These are phyloP conservation scores for Sporormia fimetaria DNA, from an alignment of 495 filamentous ascomycete genomes.

Conservation along the genomic window DNA sequence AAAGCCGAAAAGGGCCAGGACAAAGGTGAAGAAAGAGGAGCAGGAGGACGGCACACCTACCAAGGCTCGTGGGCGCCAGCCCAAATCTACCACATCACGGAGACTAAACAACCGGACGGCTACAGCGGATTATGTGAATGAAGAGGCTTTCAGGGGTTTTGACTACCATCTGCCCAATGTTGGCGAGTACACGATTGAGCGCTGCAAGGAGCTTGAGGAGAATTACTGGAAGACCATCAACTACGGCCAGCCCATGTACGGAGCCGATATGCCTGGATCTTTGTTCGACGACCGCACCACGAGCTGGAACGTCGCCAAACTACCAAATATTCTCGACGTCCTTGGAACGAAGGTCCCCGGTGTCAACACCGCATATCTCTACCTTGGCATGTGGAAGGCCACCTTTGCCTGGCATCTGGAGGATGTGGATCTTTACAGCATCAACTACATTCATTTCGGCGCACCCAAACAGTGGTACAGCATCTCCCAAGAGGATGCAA, in stretches of 20 bases:
- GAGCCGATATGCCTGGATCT: constrained; percentile 90
- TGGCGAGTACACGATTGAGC: constrained; percentile 73
- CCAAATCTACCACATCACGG: constrained; percentile 47
- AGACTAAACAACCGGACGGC: constrained; percentile 73
- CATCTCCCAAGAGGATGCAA: constrained; percentile 92
- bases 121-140: constrained; percentile 61
- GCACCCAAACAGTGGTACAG: constrained; percentile 99
- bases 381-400: constrained; percentile 98
- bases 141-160: constrained; percentile 75
- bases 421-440: constrained; percentile 97
- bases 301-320: constrained; percentile 86
- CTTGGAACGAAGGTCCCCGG: constrained; percentile 90
- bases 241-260: constrained; percentile 88
- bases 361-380: constrained; percentile 97
- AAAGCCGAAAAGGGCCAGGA: constrained; percentile 36
- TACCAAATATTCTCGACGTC: constrained; percentile 87
- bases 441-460: constrained; percentile 98
- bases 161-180: constrained; percentile 76
- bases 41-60: constrained; percentile 19
- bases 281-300: constrained; percentile 84
- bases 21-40: constrained; percentile 32
- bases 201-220: constrained; percentile 86
- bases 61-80: constrained; percentile 34
- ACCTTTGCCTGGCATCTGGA: constrained; percentile 99
- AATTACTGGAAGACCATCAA: constrained; percentile 94